Evolutionary conservation across 2,329 filamentous ascomycete species (phyloP), one percentile per base, ranked within the genome.

Genomic region (Magnaporthiopsis incrustans): DNA sequence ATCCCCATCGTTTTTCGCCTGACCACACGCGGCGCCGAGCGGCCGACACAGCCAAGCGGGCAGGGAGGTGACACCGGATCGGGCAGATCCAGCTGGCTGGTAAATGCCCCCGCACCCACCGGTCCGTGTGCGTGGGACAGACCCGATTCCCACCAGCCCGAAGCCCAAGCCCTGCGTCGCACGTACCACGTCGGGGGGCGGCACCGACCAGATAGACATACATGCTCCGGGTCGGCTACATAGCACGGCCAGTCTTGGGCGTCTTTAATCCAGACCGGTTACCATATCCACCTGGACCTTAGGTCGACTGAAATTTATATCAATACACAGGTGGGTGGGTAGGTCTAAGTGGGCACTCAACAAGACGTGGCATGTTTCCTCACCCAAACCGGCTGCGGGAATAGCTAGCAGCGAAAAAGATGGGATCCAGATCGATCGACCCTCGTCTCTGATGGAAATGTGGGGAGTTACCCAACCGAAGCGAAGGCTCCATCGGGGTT

Each of bases 381-480:
- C 33, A 3, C 33, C 33, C 33, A 35, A 35, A 12, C 33, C 12
- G 11, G 33, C 11, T 12, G 33, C 33, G 33, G 33, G 30, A 35
- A 35, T 35, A 14, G 33, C 33, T 35, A 14, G 38, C 38, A 18
- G 15, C 2, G 4, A 6, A 44, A 44, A 12, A 44, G 38, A 44
- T 5, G 14, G 6, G 66, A 69, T 69, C 68, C 66, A 64, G 66
- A 67, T 66, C 70, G 70, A 72, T 71, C 69, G 57, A 25, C 56
- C 25, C 4, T 30, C 18, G 38, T 60, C 53, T 35, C 11, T 53
- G n/a, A 57, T 56, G 26, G 15, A 25, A 53, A 53, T 53, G 44
- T 53, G 44, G 44, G 44, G 44, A 22, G 2, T 22, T 50, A 3
- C 22, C 44, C 1, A 53, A 18, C 38, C n/a, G 44, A 53, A 53